phyloP scores from a whole-genome alignment of 2,329 filamentous ascomycete genomes.

The Sporothrix phasma region DNA sequence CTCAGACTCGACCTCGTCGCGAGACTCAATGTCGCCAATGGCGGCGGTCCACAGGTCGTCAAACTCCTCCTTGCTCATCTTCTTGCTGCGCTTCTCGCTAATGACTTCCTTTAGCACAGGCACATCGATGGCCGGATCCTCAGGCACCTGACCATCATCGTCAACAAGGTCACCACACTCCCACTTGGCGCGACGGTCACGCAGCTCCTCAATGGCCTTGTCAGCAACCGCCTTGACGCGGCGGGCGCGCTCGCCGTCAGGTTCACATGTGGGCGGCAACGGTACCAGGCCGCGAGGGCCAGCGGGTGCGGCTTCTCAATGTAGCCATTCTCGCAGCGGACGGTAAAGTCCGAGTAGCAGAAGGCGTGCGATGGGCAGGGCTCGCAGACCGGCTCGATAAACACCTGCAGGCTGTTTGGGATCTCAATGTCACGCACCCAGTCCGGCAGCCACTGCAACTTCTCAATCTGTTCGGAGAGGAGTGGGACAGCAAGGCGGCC shows the following conservation, averaged over 20 bases:
- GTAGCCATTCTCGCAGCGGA: slow-evolving; percentile 78
- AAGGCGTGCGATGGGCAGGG: slow-evolving; percentile 83
- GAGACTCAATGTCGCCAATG: slow-evolving; percentile 57
- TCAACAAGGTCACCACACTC: slow-evolving; percentile 71
- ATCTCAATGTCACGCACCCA: slow-evolving; percentile 40
- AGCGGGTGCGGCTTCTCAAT: slow-evolving; percentile 77
- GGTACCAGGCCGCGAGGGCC: slow-evolving; percentile 70
- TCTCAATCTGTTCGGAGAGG: slow-evolving; percentile 23
- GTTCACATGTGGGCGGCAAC: slow-evolving; percentile 82
- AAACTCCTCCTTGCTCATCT: slow-evolving; percentile 80
- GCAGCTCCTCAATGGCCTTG: slow-evolving; percentile 74
- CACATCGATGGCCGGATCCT: slow-evolving; percentile 52
- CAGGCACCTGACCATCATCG: slow-evolving; percentile 48
- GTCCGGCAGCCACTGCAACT: slow-evolving; percentile 47
- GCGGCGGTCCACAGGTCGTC: slow-evolving; percentile 75
- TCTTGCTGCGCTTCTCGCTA: slow-evolving; percentile 65
- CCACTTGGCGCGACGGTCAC: slow-evolving; percentile 75
- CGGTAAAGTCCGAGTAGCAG: slow-evolving; percentile 69
- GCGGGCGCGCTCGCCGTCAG: slow-evolving; percentile 84
- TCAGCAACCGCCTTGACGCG: slow-evolving; percentile 82
- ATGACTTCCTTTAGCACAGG: slow-evolving; percentile 70
- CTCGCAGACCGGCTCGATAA: slow-evolving; percentile 75
- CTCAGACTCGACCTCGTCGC: slow-evolving; percentile 50
- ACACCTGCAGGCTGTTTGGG: slow-evolving; percentile 59
- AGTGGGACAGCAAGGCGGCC: slow-evolving; percentile 51